Evolutionary conservation across 805 yeast genomes (phyloP).

Genomic region (Yarrowia phangngaensis): DNA sequence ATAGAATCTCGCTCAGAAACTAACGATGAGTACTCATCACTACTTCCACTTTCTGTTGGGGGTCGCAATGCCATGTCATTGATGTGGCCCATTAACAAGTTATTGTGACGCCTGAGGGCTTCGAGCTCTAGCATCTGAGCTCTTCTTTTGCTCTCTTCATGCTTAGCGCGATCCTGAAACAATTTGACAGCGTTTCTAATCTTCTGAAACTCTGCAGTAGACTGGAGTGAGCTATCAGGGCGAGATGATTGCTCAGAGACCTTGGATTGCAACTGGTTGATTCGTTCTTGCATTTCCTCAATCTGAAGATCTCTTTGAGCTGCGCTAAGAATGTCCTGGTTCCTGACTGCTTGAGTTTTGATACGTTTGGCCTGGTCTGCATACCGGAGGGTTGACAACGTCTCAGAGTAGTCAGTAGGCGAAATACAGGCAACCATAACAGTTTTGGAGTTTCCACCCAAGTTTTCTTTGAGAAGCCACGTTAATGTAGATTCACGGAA

Average conservation of each 20-base stretch:
- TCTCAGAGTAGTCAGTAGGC: conserved; percentile 75
- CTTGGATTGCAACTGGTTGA: conserved; percentile 36
- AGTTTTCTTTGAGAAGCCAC: conserved; percentile 66
- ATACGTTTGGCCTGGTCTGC: conserved; percentile 74
- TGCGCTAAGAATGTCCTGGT: conserved; percentile 44
- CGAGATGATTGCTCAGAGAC: conserved; percentile 15
- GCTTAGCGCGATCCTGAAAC: conserved; percentile 37
- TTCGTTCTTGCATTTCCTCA: conserved; percentile 42
- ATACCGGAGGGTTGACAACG: conserved; percentile 68
- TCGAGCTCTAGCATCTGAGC: conserved; percentile 32
- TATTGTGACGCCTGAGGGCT: conserved; percentile 31
- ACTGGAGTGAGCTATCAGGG: conserved; percentile 7
- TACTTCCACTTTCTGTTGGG: not conserved
- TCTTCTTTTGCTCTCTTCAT: conserved; percentile 32
- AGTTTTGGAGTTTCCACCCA: conserved; percentile 85
- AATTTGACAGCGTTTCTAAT: conserved; percentile 34
- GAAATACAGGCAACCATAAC: conserved; percentile 84
- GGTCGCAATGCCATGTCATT: conserved; percentile 7
- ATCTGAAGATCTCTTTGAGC: conserved; percentile 42
- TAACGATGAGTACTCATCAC: not conserved
- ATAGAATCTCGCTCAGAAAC: conserved; percentile 31
- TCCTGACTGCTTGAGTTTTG: conserved; percentile 55
- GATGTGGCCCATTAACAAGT: conserved; percentile 32
- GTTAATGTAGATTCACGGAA: conserved; percentile 74
- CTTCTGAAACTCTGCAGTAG: conserved; percentile 21